These are phyloP conservation scores for Tremellales sp. DNA, from an alignment of 1,284 basidiomycete species.

Conservation along the genomic window DNA sequence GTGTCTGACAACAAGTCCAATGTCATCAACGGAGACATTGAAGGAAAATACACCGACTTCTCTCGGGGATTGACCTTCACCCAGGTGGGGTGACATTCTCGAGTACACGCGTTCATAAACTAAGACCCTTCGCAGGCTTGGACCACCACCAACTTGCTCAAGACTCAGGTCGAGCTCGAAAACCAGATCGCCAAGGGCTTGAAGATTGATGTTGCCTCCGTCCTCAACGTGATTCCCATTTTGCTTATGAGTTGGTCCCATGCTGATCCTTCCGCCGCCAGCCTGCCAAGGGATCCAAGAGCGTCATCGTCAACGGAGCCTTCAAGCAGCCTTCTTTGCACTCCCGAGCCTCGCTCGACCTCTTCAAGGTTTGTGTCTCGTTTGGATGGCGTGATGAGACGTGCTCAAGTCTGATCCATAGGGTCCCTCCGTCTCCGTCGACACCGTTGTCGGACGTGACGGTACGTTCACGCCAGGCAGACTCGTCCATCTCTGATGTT, in stretches of 20 bases:
- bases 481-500: too few relatives aligned
- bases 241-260: too few relatives aligned
- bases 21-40: slow-evolving; percentile 76
- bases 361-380: slow-evolving; percentile 74
- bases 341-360: slow-evolving; percentile 83
- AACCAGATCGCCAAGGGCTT: slow-evolving; percentile 97
- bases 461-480: too few relatives aligned
- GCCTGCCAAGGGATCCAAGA: slow-evolving; percentile 70
- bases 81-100: slow-evolving; percentile 51
- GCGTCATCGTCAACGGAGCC: slow-evolving; percentile 71
- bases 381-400: too few relatives aligned
- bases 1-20: slow-evolving; percentile 67
- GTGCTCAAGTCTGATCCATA: too few relatives aligned
- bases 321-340: slow-evolving; percentile 98
- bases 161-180: slow-evolving; percentile 89
- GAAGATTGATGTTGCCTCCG: slow-evolving; percentile 87
- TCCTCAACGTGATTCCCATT: too few relatives aligned
- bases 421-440: slow-evolving; percentile 96
- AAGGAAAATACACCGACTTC: slow-evolving; percentile 85
- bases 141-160: slow-evolving; percentile 88
- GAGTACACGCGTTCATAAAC: neutral
- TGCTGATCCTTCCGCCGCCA: too few relatives aligned
- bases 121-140: slow-evolving; percentile 58
- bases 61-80: slow-evolving; percentile 87
- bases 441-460: slow-evolving; percentile 91